These are phyloP conservation scores for Phytophthora boehmeriae DNA, from an alignment of 352 stramenopile genomes.

Conservation along the genomic window DNA sequence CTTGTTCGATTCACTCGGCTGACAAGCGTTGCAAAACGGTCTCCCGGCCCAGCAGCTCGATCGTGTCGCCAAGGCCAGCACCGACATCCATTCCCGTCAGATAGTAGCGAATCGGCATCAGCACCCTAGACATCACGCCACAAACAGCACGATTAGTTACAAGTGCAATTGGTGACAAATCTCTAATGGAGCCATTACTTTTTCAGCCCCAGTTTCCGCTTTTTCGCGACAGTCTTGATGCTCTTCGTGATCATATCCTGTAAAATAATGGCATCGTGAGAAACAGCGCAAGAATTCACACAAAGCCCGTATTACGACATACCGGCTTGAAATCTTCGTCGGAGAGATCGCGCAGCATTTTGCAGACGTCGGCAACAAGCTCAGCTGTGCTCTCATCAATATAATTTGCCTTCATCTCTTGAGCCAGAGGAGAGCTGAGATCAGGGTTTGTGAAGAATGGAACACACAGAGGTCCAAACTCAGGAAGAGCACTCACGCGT, in stretches of 20 bases:
- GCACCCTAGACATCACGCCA: conserved; percentile 48
- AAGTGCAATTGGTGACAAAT: not conserved
- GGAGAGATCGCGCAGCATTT: conserved; percentile 49
- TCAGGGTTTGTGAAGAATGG: conserved; percentile 75
- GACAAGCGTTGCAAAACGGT: conserved; percentile 59
- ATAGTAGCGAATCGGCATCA: conserved; percentile 91
- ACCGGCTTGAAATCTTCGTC: conserved; percentile 77
- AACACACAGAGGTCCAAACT: conserved; percentile 80
- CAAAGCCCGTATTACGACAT: not conserved
- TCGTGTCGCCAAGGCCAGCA: conserved; percentile 81
- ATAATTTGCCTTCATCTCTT: conserved; percentile 77
- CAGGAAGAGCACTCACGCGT: conserved; percentile 74
- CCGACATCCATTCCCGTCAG: conserved; percentile 87
- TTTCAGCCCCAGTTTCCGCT: conserved; percentile 78
- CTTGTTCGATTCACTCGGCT: conserved; percentile 19
- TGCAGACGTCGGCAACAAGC: conserved; percentile 55
- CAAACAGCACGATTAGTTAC: conserved; percentile 1
- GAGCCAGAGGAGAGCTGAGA: conserved; percentile 50
- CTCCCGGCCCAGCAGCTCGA: conserved; percentile 74
- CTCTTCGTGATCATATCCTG: conserved; percentile 80
- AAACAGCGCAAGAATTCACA: not conserved
- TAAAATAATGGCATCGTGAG: not conserved
- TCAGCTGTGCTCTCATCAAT: conserved; percentile 66
- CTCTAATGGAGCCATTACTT: conserved; percentile 50
- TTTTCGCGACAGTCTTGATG: conserved; percentile 82